Conservation (phyloP, 805 yeast genomes). For the Candida dajiaensis region DNA sequence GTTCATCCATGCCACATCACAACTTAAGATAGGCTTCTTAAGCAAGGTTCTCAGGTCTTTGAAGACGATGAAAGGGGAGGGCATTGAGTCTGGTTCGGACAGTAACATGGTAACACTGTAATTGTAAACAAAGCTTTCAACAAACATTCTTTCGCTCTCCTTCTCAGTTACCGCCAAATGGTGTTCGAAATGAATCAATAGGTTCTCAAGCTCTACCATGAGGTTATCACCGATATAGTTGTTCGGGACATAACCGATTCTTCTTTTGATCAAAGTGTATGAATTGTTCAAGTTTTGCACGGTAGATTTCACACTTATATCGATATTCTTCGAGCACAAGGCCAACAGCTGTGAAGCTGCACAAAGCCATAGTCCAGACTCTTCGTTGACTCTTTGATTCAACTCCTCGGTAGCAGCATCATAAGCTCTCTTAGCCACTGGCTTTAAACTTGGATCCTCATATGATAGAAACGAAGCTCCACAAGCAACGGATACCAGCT, state of each 20-base stretch:
- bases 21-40: conserved; percentile 30
- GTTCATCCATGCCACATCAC: conserved; percentile 37
- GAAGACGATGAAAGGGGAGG: conserved; percentile 38
- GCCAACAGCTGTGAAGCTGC: conserved; percentile 23
- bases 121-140: conserved; percentile 40
- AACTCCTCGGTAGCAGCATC: conserved; percentile 18
- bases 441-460: conserved; percentile 23
- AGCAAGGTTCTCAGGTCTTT: conserved; percentile 27
- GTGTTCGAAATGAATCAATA: neutral
- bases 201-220: neutral
- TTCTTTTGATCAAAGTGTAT: conserved; percentile 30
- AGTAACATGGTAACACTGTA: conserved; percentile 34
- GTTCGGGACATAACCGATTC: neutral
- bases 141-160: conserved; percentile 26
- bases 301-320: conserved; percentile 5
- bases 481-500: conserved; percentile 34
- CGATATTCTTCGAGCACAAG: conserved; percentile 29
- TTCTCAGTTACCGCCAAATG: too few species aligned
- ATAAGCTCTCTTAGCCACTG: conserved; percentile 20
- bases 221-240: neutral
- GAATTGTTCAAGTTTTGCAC: conserved; percentile 29
- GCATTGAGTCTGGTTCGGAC: conserved; percentile 29
- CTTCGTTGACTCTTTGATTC: neutral
- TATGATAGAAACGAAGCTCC: conserved; percentile 35
- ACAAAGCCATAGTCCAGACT: conserved; percentile 4